phyloP scores from a whole-genome alignment of 371 early-diverging fungal genomes.

The Capillidium rhysosporum region DNA sequence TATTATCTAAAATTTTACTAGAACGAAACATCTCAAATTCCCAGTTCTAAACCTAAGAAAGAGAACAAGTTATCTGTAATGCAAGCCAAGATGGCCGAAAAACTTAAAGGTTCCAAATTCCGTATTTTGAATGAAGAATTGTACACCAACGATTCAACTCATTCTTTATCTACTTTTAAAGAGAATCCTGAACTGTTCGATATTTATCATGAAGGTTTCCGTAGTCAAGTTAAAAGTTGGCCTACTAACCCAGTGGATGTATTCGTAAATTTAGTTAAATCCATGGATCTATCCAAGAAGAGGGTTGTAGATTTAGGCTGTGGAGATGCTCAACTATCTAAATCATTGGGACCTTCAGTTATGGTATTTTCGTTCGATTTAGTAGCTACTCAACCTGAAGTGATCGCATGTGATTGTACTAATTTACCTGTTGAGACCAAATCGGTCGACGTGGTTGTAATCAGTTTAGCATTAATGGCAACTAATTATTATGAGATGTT shows the following conservation, averaged over 20 bases:
- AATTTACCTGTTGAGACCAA: slow-evolving; percentile 55
- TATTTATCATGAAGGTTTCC: slow-evolving; percentile 95
- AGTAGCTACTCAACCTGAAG: slow-evolving; percentile 56
- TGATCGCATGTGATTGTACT: slow-evolving; percentile 88
- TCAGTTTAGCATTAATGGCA: slow-evolving; percentile 95
- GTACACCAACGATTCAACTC: slow-evolving; percentile 65
- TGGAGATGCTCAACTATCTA: slow-evolving; percentile 87
- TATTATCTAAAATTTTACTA: not conserved
- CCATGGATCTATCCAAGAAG: slow-evolving; percentile 18
- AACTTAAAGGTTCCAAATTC: slow-evolving; percentile 72
- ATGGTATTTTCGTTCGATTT: slow-evolving; percentile 91
- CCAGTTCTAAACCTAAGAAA: not conserved
- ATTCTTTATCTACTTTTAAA: slow-evolving; percentile 55
- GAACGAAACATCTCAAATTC: not conserved
- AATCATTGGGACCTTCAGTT: slow-evolving; percentile 27
- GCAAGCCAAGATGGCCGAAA: slow-evolving; percentile 69
- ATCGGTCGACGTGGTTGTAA: slow-evolving; percentile 76
- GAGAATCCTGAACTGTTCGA: slow-evolving; percentile 74
- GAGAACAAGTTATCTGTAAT: slow-evolving; percentile 12
- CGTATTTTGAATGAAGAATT: slow-evolving; percentile 89
- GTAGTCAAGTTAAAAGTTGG: slow-evolving; percentile 87
- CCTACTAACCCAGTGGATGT: slow-evolving; percentile 91
- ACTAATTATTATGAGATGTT: slow-evolving; percentile 84
- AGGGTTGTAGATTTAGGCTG: slow-evolving; percentile 96
- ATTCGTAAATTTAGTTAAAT: slow-evolving; percentile 47